These are phyloP conservation scores for Hsuehochloa calcarea DNA, from an alignment of 176 grass and related monocot genomes.

Conservation along the genomic window DNA sequence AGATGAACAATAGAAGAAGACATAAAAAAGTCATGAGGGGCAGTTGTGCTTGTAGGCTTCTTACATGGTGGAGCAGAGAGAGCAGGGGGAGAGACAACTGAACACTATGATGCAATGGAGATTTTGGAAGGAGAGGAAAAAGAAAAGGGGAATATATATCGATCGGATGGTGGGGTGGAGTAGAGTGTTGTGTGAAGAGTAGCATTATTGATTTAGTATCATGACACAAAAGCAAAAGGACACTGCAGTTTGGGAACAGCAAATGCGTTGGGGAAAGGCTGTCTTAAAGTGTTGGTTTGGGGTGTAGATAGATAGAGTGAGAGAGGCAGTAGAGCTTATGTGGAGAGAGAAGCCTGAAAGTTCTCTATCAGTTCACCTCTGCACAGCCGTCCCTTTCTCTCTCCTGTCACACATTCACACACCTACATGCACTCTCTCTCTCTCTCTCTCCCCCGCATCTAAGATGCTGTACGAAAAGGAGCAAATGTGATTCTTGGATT, in stretches of 20 bases:
- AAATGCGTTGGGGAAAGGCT: slow-evolving; percentile 53
- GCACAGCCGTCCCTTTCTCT: slow-evolving; percentile 89
- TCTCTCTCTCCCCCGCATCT: slow-evolving; percentile 29
- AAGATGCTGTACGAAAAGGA: slow-evolving; percentile 37
- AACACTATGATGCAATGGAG: slow-evolving; percentile 52
- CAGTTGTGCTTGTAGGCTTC: slow-evolving; percentile 42
- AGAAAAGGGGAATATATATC: slow-evolving; percentile 41
- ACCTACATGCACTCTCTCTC: not conserved
- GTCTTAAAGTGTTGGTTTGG: slow-evolving; percentile 73
- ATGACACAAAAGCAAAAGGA: slow-evolving; percentile 55
- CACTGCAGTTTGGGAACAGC: slow-evolving; percentile 65
- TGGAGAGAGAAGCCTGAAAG: slow-evolving; percentile 65
- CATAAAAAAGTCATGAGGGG: slow-evolving; percentile 37
- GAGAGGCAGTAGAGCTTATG: slow-evolving; percentile 43
- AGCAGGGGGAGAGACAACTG: slow-evolving; percentile 47
- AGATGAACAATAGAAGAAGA: slow-evolving; percentile 52
- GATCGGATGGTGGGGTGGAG: slow-evolving; percentile 22
- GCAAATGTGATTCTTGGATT: slow-evolving; percentile 58
- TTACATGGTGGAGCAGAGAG: slow-evolving; percentile 63
- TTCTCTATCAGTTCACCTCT: slow-evolving; percentile 81
- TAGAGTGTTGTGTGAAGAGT: not conserved
- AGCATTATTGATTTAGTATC: slow-evolving; percentile 25
- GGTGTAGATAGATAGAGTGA: slow-evolving; percentile 47
- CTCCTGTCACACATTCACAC: slow-evolving; percentile 58
- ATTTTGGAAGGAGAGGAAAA: slow-evolving; percentile 49